Conservation (phyloP, 768 basidiomycete species). For the Amylocystis lapponica region DNA sequence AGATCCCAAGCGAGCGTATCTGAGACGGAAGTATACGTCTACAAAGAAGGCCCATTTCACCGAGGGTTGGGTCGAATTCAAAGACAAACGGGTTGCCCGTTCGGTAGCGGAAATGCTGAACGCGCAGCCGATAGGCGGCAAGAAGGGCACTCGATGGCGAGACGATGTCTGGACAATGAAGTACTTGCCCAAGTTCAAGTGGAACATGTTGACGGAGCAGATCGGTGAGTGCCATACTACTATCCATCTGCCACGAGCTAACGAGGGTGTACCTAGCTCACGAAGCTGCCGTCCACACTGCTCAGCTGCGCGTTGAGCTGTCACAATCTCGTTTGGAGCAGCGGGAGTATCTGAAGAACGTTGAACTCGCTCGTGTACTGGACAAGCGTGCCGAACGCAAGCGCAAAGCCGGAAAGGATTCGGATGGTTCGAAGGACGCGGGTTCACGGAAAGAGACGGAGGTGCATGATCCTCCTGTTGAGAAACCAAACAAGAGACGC, state of each 20-base stretch:
- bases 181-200: slow-evolving; percentile 95
- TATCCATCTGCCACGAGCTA: background rate
- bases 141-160: slow-evolving; percentile 84
- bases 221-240: slow-evolving; percentile 60
- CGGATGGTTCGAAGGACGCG: background rate
- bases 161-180: slow-evolving; percentile 99
- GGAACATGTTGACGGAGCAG: slow-evolving; percentile 98
- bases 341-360: slow-evolving; percentile 87
- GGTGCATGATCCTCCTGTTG: slow-evolving; percentile 43
- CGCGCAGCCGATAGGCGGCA: slow-evolving; percentile 91
- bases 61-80: slow-evolving; percentile 99
- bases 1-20: slow-evolving; percentile 88
- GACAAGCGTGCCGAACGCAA: slow-evolving; percentile 72
- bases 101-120: slow-evolving; percentile 94
- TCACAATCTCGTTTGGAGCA: slow-evolving; percentile 86
- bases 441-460: background rate
- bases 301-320: slow-evolving; percentile 88
- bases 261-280: too few relatives aligned
- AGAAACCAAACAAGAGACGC: slow-evolving; percentile 17
- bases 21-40: slow-evolving; percentile 72
- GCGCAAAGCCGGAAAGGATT: slow-evolving; percentile 21
- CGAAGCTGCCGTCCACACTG: slow-evolving; percentile 83
- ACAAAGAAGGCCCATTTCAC: slow-evolving; percentile 86
- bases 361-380: slow-evolving; percentile 84
- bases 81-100: slow-evolving; percentile 87